These are phyloP conservation scores for Claviceps digitariae DNA, from an alignment of 2,329 filamentous ascomycete species.

Conservation along the genomic window DNA sequence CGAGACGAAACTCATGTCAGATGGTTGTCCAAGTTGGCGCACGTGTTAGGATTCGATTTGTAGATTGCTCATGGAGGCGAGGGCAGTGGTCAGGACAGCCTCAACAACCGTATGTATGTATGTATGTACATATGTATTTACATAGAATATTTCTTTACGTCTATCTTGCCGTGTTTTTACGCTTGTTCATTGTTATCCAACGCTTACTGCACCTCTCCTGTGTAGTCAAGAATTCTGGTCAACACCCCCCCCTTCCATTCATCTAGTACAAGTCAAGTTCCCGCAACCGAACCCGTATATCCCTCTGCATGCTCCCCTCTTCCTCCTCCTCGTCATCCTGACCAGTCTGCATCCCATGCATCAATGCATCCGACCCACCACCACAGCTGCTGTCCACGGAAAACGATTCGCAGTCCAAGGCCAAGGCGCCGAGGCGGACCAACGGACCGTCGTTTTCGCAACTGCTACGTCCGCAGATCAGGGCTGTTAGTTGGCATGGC, in stretches of 20 bases:
- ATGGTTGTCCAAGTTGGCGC: conserved; percentile 10
- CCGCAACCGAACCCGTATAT: conserved; percentile 16
- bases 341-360: conserved; percentile 16
- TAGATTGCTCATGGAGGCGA: conserved; percentile 51
- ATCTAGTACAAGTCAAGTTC: conserved; percentile 23
- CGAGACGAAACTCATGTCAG: conserved; percentile 26
- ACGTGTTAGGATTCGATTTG: conserved; percentile 53
- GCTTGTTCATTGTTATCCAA: background rate
- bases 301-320: conserved; percentile 7
- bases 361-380: conserved; percentile 7
- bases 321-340: background rate
- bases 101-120: no score
- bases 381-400: conserved; percentile 10
- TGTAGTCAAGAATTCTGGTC: no score
- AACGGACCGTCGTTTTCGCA: conserved; percentile 16
- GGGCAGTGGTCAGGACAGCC: no score
- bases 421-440: conserved; percentile 19
- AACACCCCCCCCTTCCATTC: no score
- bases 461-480: conserved; percentile 16
- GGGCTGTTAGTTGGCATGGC: conserved; percentile 13
- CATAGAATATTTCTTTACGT: no score
- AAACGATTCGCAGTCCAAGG: conserved; percentile 15
- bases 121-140: no score
- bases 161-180: background rate
- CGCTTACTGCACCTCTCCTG: no score